A percentile compares a stretch with the other conserved stretches of the same genome.
phyloP scores from a whole-genome alignment of 208 protist species.

The Crithidia bombi region DNA sequence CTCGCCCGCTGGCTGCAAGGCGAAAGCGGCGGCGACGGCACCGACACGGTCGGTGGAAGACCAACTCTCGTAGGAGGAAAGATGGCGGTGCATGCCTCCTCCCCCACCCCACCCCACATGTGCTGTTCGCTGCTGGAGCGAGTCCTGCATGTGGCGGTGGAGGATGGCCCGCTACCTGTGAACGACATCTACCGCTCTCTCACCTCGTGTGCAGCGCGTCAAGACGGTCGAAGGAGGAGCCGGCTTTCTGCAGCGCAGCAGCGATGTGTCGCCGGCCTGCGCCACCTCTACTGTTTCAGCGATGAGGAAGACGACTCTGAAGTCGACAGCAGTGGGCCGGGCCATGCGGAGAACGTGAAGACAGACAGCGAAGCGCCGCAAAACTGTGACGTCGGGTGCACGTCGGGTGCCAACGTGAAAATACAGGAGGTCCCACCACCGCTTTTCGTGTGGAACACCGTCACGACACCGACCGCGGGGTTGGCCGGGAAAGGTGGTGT shows the following conservation, averaged over 20 bases:
- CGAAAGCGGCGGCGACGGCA: background rate
- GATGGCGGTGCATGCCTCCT: background rate
- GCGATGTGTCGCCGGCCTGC: constrained; percentile 25
- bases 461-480: background rate
- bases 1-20: constrained; percentile 24
- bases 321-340: background rate
- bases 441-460: background rate
- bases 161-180: constrained; percentile 33
- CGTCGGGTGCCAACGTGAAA: background rate
- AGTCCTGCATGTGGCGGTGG: constrained; percentile 25
- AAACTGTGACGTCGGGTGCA: background rate
- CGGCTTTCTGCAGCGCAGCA: constrained; percentile 3
- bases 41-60: background rate
- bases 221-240: background rate
- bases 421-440: background rate
- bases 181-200: constrained; percentile 35
- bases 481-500: background rate
- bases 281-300: constrained; percentile 39
- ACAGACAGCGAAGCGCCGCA: background rate
- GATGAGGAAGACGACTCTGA: constrained; percentile 25
- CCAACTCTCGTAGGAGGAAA: background rate
- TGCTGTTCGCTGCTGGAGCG: constrained; percentile 46
- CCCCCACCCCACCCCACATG: background rate
- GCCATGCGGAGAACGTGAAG: background rate
- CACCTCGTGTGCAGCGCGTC: background rate